Percentiles rank a stretch among this genome's conserved stretches.
phyloP scores from a whole-genome alignment of 2,329 filamentous ascomycete genomes.

The Aspergillus hiratsukae region DNA sequence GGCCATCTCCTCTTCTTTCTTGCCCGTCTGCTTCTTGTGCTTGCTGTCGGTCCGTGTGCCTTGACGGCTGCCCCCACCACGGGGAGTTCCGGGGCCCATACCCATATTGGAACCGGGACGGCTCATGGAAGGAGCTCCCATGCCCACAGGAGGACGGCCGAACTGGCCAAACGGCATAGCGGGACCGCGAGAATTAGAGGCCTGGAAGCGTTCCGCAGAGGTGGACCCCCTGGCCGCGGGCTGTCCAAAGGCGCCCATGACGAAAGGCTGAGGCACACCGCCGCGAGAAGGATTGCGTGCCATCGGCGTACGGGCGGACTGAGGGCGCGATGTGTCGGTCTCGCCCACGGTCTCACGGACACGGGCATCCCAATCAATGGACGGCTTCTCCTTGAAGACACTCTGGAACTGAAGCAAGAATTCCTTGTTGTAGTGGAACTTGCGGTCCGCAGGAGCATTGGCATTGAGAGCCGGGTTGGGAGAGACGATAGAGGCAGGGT shows the following conservation, averaged over 20 bases:
- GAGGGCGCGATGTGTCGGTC: conserved; percentile 60
- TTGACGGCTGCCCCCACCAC: conserved; percentile 62
- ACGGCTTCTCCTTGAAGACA: conserved; percentile 95
- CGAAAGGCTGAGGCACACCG: conserved; percentile 49
- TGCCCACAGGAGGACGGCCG: conserved; percentile 60
- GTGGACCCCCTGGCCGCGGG: conserved; percentile 56
- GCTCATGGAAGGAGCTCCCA: conserved; percentile 58
- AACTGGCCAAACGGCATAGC: conserved; percentile 57
- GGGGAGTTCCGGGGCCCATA: conserved; percentile 63
- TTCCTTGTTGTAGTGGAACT: conserved; percentile 92
- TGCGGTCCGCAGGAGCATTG: conserved; percentile 63
- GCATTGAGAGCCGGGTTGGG: conserved; percentile 89
- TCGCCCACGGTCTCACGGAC: conserved; percentile 83
- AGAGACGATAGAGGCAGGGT: conserved; percentile 77
- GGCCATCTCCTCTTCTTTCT: conserved; percentile 64
- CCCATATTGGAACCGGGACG: conserved; percentile 55
- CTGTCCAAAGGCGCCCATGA: conserved; percentile 67
- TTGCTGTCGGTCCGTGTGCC: conserved; percentile 47
- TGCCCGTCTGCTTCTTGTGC: conserved; percentile 46
- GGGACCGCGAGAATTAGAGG: conserved; percentile 51
- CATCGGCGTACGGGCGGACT: conserved; percentile 48
- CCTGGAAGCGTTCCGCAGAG: conserved; percentile 69
- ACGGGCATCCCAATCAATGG: conserved; percentile 84
- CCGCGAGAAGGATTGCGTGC: conserved; percentile 50
- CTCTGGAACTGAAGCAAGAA: conserved; percentile 96